Evolutionary conservation across 495 filamentous ascomycete species (phyloP), one percentile per base, ranked within the genome.

Genomic region (Oidiodendron maius): DNA sequence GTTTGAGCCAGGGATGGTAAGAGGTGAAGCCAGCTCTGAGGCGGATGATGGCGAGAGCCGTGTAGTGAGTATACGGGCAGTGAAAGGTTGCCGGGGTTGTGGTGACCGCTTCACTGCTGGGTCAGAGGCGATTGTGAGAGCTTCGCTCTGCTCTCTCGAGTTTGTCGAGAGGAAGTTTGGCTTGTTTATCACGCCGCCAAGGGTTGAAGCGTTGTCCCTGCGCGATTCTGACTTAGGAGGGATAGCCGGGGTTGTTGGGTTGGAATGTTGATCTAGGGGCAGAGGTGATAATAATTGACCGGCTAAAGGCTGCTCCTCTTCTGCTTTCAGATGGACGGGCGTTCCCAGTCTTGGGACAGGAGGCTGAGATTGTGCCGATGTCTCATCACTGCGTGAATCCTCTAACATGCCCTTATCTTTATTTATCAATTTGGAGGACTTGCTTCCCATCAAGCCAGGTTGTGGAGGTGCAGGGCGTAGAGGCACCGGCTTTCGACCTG

Each of bases 31-130:
- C 17, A 40, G 46, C 50, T 25, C 28, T 23, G 37, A 13, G 23
- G 72, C 84, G 1, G 78, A 76, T 10, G 71, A 72, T 1, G 86
- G 86, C 5, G 89, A 87, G 0, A 86, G 87, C 1, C 84, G 87
- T 2, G 73, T 69, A 21, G 46, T 59, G 26, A 58, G 48, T 17
- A 54, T 40, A 15, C 42, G 21, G 2, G 56, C 24, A 10, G 51
- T 28, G 30, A 37, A 48, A 1, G 56, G 18, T 47, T 48, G 50
- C 6, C 48, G 32, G 10, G 56, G 51, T 49, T 54, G 51, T 2
- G 51, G 56, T 15, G 51, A 54, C 16, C 44, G 44, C 38, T 37
- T 39, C 8, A 22, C 38, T 13, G 40, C 12, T 12, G 50, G 44
- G n/a, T 57, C 50, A 26, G 55, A 57, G 12, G 50, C 48, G 46